These are phyloP conservation scores for Jacaranda copaia DNA, from an alignment of 257 asterid genomes.

Conservation along the genomic window DNA sequence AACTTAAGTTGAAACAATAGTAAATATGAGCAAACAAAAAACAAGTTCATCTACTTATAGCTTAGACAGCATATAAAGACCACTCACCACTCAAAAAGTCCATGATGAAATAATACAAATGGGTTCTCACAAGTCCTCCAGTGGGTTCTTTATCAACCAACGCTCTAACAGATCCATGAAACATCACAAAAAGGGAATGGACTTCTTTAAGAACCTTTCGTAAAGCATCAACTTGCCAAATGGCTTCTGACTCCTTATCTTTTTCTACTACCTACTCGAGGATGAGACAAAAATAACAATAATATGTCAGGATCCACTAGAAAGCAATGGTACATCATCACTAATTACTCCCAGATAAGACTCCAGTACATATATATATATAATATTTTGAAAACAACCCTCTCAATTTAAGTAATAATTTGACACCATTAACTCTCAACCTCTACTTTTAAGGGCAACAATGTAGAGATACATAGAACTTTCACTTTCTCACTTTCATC, in stretches of 20 bases:
- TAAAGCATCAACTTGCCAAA: conserved; percentile 83
- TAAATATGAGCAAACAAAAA: conserved; percentile 42
- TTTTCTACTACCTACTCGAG: conserved; percentile 80
- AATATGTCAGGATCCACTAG: conserved; percentile 29
- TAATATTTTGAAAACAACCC: too few species aligned
- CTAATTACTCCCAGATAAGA: too few species aligned
- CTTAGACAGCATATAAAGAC: conserved; percentile 38
- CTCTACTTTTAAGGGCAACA: neutral
- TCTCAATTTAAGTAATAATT: too few species aligned
- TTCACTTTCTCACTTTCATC: neutral
- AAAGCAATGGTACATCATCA: conserved; percentile 12
- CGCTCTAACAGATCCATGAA: conserved; percentile 80
- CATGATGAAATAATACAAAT: conserved; percentile 85
- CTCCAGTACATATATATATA: too few species aligned
- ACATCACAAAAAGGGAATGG: conserved; percentile 93
- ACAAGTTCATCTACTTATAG: conserved; percentile 43
- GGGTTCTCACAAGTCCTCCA: conserved; percentile 83
- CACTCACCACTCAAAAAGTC: conserved; percentile 94
- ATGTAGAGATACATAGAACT: neutral
- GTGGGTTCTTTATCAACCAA: conserved; percentile 91
- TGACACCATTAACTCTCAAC: neutral
- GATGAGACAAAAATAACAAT: conserved; percentile 31
- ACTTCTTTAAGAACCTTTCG: conserved; percentile 80
- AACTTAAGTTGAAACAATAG: conserved; percentile 76
- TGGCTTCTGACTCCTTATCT: conserved; percentile 72